Base-by-base conservation (phyloP, 2,329 filamentous ascomycete genomes). In the Stenocarpella maydis region DNA sequence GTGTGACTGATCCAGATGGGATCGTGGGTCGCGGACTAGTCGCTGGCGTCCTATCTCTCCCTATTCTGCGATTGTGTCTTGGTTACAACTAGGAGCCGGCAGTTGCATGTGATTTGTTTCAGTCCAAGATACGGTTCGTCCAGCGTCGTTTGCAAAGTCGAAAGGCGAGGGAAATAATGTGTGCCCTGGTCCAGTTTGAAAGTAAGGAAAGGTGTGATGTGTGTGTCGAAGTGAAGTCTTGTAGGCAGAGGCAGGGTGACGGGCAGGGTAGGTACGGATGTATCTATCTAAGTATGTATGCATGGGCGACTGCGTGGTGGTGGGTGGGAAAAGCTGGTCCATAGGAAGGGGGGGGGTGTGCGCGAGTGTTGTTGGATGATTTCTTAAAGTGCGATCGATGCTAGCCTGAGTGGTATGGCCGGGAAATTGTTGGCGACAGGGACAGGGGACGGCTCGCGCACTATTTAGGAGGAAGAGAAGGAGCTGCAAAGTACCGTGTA, bases 351-450 rank as follows among this genome's bases (percentile, higher is more conserved):
- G 64, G 66, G 69, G 69, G 7, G 49, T 15, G 53, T 26, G 69
- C 19, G 55, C 24, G 53, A 31, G 55, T 61, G 67, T 34, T 64
- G 67, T 37, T 52, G 50, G 70, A 47, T 55, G 63, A 67, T 71
- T 71, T 69, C 67, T 69, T 69, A 65, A 67, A 71, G 67, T 67
- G 70, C 63, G 53, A 55, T 67, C 58, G 70, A 65, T 71, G 64
- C 67, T 69, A 71, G 69, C 63, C 50, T 45, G 49, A 66, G 61
- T 67, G 67, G 66, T 52, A 69, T 69, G 69, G 67, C 67, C 63
- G 67, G 61, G 69, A 71, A 69, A 71, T 71, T 71, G 67, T 71
- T 69, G 67, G 67, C 53, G 70, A 67, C 70, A 69, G 67, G 67
- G 61, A 69, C 65, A 67, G 65, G 65, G 65, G 64, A 55, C 28